phyloP scores from a whole-genome alignment of 805 yeast species.

The Peterozyma toletana region DNA sequence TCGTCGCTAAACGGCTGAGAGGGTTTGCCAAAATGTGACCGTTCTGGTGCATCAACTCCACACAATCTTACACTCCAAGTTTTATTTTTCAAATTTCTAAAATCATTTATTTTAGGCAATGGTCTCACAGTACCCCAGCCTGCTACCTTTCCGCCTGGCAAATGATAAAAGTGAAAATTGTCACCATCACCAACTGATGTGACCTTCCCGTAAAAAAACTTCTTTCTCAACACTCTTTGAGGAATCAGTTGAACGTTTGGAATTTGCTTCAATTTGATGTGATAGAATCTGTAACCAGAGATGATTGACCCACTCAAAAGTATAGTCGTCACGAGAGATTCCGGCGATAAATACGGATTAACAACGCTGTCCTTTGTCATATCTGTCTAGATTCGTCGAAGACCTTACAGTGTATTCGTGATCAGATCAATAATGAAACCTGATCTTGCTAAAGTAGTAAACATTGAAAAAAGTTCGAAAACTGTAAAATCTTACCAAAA shows the following conservation, averaged over 20 bases:
- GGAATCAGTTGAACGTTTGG: slow-evolving; percentile 48
- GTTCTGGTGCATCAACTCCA: slow-evolving; percentile 96
- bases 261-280: slow-evolving; percentile 39
- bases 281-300: slow-evolving; percentile 36
- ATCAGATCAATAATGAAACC: background rate
- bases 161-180: slow-evolving; percentile 84
- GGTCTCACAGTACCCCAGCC: slow-evolving; percentile 93
- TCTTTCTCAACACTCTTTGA: slow-evolving; percentile 27
- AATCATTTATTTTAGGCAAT: slow-evolving; percentile 47
- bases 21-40: slow-evolving; percentile 90
- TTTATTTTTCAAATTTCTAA: slow-evolving; percentile 42
- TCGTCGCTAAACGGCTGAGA: slow-evolving; percentile 86
- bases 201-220: slow-evolving; percentile 61
- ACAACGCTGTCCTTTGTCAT: no score
- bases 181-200: slow-evolving; percentile 95
- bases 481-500: no score
- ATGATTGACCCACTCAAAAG: slow-evolving; percentile 27
- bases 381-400: no score
- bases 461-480: no score
- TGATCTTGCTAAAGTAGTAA: background rate
- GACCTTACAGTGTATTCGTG: no score
- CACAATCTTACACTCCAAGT: slow-evolving; percentile 80
- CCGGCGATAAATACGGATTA: no score
- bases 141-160: slow-evolving; percentile 81
- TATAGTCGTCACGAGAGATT: no score